Percentiles rank a stretch among this genome's conserved stretches.
These are phyloP conservation scores for Xylariales sp. DNA, from an alignment of 2,329 filamentous ascomycete species.

Conservation along the genomic window DNA sequence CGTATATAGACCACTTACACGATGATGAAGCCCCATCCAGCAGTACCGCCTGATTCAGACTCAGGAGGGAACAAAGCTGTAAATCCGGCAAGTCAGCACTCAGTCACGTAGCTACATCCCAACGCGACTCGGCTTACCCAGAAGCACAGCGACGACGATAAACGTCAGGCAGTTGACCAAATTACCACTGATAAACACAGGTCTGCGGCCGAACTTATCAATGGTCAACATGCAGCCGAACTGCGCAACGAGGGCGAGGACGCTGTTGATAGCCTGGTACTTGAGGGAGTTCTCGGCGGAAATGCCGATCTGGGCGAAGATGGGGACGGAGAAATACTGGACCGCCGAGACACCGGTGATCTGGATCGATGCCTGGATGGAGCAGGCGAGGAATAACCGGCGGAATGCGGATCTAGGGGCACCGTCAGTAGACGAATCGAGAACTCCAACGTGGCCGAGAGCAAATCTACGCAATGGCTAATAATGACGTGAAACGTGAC, in stretches of 20 bases:
- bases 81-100: slow-evolving; percentile 4
- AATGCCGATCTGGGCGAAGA: slow-evolving; percentile 78
- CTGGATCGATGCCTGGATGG: slow-evolving; percentile 77
- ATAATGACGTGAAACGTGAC: slow-evolving; percentile 7
- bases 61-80: slow-evolving; percentile 69
- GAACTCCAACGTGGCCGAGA: not conserved
- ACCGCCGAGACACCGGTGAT: slow-evolving; percentile 82
- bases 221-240: slow-evolving; percentile 75
- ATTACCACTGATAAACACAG: slow-evolving; percentile 79
- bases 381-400: slow-evolving; percentile 75
- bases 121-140: slow-evolving; percentile 46
- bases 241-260: slow-evolving; percentile 76
- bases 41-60: slow-evolving; percentile 61
- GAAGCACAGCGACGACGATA: slow-evolving; percentile 71
- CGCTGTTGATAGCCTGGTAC: slow-evolving; percentile 80
- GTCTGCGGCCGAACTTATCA: slow-evolving; percentile 76
- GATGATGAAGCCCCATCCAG: slow-evolving; percentile 79
- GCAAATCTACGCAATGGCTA: not conserved
- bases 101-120: not conserved
- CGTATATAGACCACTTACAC: slow-evolving; percentile 51
- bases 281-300: slow-evolving; percentile 71
- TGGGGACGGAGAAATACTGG: slow-evolving; percentile 77
- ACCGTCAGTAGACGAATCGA: not conserved
- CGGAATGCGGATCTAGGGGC: slow-evolving; percentile 69
- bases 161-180: slow-evolving; percentile 77